These are phyloP conservation scores for Jamesozyma lodderae DNA, from an alignment of 805 yeast genomes.

Conservation along the genomic window DNA sequence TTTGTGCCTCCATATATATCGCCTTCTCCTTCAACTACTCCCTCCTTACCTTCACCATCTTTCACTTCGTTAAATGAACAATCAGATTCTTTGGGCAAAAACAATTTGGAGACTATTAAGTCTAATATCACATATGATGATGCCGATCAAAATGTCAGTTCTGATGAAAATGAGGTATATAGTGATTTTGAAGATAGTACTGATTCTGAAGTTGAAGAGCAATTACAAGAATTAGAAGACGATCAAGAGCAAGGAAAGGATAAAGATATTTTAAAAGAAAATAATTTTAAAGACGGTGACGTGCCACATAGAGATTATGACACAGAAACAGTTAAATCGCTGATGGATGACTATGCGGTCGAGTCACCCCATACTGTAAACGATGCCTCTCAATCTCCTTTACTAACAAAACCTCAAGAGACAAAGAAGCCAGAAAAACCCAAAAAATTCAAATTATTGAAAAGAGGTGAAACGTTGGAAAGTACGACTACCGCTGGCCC, in stretches of 20 bases:
- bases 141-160: too few relatives aligned
- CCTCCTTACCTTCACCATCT: neutral
- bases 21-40: neutral
- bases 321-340: constrained; percentile 12
- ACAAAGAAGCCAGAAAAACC: constrained; percentile 17
- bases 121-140: neutral
- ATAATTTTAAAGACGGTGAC: constrained; percentile 10
- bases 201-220: constrained; percentile 17
- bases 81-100: too few relatives aligned
- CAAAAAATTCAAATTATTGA: constrained; percentile 29
- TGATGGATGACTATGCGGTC: constrained; percentile 6
- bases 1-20: constrained; percentile 1
- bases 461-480: constrained; percentile 31
- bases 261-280: constrained; percentile 11
- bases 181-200: constrained; percentile 24
- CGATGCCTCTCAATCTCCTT: neutral
- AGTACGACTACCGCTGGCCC: constrained; percentile 4
- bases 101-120: neutral
- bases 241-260: neutral
- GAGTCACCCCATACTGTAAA: constrained; percentile 2
- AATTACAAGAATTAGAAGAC: constrained; percentile 4
- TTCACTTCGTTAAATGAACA: neutral
- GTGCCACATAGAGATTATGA: constrained; percentile 19
- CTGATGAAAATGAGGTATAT: neutral
- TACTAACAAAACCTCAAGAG: neutral